Evolutionary conservation across 331 rosid species (phyloP), one percentile per base, ranked within the genome.

Genomic region (Cydonia oblonga): DNA sequence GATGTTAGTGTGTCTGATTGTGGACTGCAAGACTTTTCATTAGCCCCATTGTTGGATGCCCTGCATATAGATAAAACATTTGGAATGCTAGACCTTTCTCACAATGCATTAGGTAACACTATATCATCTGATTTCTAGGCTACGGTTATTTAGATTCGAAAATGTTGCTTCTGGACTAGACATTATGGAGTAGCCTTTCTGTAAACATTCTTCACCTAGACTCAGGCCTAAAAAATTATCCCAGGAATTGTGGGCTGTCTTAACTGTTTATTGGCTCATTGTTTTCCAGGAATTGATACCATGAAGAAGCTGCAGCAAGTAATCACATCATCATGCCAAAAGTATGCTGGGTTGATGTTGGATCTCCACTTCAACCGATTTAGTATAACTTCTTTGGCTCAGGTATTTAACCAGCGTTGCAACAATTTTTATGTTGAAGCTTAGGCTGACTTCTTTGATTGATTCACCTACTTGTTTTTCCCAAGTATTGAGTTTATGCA

Each of bases 281-380:
- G 44, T 65, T 68, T 76, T 51, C 76, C 77, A 93, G 98, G 98
- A 85, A 93, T 87, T 81, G 92, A 88, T 79, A 87, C 97, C 19
- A 84, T 91, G 84, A 92, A 89, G 81, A 91, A 89, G 78, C 85
- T 89, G 83, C 91, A 82, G 63, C 89, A 85, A 69, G 96, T 93
- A 66, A 83, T 93, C 84, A 76, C 87, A 76, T 72, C 78, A 67
- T 87, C 96, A 20, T 78, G 92, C 69, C 97, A 89, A 86, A 79
- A 85, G 66, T 86, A 85, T 56, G 95, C 89, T 33, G 86, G 82
- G 80, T 84, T 91, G 64, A 87, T 89, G 25, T 86, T 93, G 84
- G 98, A 93, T 83, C 84, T 93, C 78, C 98, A 91, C 80, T 84
- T 92, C 86, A 93, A 91, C 80, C 88, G 87, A 66, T 91, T 91